A percentile compares a stretch with the other conserved stretches of the same genome.
Conservation (phyloP, 495 filamentous ascomycete genomes). For the Xylaria palmicola region DNA sequence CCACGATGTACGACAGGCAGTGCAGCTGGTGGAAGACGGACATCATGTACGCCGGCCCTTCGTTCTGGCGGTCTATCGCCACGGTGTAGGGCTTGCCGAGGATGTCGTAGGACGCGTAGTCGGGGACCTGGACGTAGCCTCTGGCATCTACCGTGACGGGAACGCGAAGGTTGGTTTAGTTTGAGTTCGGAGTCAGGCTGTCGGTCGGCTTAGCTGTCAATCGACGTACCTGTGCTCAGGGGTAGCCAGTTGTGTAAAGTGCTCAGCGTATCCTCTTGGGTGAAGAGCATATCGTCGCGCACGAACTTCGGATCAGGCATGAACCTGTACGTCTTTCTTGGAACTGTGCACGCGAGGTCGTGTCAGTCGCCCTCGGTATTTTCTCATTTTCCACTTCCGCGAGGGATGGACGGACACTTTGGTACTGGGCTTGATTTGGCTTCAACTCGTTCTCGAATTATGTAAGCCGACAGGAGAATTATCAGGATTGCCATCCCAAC, state of each 20-base stretch:
- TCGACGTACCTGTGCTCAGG: conserved; percentile 36
- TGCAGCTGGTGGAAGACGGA: conserved; percentile 55
- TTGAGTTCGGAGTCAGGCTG: not conserved
- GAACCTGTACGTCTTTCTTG: conserved; percentile 43
- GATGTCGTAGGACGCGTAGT: conserved; percentile 30
- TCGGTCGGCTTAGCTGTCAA: not conserved
- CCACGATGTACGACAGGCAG: conserved; percentile 47
- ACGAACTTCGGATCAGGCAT: conserved; percentile 37
- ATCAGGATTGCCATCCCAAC: conserved; percentile 25
- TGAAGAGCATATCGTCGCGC: conserved; percentile 46
- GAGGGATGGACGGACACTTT: conserved; percentile 18
- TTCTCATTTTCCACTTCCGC: no score
- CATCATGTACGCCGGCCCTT: conserved; percentile 49
- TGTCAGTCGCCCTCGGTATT: not conserved
- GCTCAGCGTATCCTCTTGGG: conserved; percentile 36
- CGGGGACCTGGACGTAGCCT: conserved; percentile 41
- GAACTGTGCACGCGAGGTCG: conserved; percentile 29
- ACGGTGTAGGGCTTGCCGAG: conserved; percentile 40
- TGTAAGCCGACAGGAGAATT: conserved; percentile 12
- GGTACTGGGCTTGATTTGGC: conserved; percentile 22
- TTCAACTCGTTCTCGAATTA: conserved; percentile 14
- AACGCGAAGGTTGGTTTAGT: not conserved
- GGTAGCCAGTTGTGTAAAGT: conserved; percentile 48
- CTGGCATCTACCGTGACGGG: conserved; percentile 28
- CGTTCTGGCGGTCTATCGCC: conserved; percentile 28